A percentile compares a stretch with the other conserved stretches of the same genome.
Evolutionary conservation across 2,329 filamentous ascomycete genomes (phyloP).

Genomic region (Hypoxylon sp.): DNA sequence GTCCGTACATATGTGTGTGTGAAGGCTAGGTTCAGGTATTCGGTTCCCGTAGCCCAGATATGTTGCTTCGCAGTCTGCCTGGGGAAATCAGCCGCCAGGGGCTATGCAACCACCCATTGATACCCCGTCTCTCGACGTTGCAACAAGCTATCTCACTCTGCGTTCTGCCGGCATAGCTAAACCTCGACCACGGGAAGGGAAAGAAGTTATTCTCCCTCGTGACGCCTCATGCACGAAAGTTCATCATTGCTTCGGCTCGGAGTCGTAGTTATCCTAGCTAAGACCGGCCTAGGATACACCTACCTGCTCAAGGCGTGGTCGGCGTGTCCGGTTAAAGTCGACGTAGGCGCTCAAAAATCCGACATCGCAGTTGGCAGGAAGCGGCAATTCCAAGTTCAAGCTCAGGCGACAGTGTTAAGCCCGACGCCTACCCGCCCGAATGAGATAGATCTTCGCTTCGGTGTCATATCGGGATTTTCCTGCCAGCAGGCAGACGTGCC

Average conservation of each 20-base stretch:
- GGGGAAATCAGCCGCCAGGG: not conserved
- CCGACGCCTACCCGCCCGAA: not conserved
- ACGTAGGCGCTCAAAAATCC: conserved; percentile 12
- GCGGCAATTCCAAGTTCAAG: conserved; percentile 3
- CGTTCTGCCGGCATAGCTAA: conserved; percentile 3
- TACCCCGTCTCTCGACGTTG: not conserved
- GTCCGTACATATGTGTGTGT: not conserved
- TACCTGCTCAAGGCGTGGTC: too few relatives aligned
- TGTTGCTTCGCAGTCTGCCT: not conserved
- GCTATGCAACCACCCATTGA: not conserved
- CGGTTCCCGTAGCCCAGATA: not conserved
- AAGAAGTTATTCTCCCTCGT: conserved; percentile 11
- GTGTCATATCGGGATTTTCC: conserved; percentile 25
- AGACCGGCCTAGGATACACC: conserved; percentile 3
- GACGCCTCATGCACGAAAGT: conserved; percentile 13
- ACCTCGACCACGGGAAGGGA: not conserved
- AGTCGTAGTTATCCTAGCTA: conserved; percentile 14
- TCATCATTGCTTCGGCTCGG: not conserved
- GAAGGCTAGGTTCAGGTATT: not conserved
- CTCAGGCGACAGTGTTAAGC: conserved; percentile 6
- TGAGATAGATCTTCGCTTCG: conserved; percentile 20
- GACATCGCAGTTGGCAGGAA: conserved; percentile 15
- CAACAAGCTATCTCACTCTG: not conserved
- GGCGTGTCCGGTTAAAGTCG: conserved; percentile 28
- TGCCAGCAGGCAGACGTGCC: conserved; percentile 20